Evolutionary conservation across 2,329 filamentous ascomycete species (phyloP), one percentile per base, ranked within the genome.

Genomic region (Pseudopyricularia cyperi): DNA sequence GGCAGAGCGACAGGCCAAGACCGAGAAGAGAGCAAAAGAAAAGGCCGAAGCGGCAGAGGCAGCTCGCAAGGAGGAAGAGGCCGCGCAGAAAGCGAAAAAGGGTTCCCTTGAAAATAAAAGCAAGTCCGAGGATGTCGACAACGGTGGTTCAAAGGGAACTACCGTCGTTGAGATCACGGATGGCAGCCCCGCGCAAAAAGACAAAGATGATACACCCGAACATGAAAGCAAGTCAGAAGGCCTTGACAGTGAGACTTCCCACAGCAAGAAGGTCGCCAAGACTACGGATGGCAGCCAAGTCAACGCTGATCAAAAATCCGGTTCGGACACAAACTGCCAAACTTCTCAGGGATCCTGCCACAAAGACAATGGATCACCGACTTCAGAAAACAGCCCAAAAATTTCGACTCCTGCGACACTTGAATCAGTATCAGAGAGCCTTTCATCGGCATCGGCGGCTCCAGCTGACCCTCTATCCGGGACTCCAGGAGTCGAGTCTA

Each of bases 51-150:
- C 55, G 39, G 37, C 33, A 7, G 54, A 55, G 26, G 66, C 46
- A 17, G 44, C 44, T 65, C 11, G 6, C 47, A 50, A 42, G 12
- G 63, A 65, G n/a, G 68, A 65, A 57, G 65, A 66, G 19, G 63
- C 61, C n/a, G 53, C 24, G 34, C 46, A 9, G 39, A 51, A 46
- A 48, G 15, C 15, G 26, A 33, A 22, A 51, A 30, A 32, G 26
- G 42, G 4, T 14, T 6, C 14, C 12, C 15, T 6, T 17, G n/a
- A 32, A 52, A 24, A 35, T 37, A 15, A 33, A 51, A 9, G 17
- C 24, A 44, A 44, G 14, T 7, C 22, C 15, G 12, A 9, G 7
- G 4, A 12, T 11, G 8, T 19, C 15, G 22, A 3, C n/a, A n/a
- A n/a, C n/a, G n/a, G n/a, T n/a, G n/a, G n/a, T n/a, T n/a, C n/a